phyloP scores from a whole-genome alignment of 768 basidiomycete genomes.

The Serendipita vermifera region DNA sequence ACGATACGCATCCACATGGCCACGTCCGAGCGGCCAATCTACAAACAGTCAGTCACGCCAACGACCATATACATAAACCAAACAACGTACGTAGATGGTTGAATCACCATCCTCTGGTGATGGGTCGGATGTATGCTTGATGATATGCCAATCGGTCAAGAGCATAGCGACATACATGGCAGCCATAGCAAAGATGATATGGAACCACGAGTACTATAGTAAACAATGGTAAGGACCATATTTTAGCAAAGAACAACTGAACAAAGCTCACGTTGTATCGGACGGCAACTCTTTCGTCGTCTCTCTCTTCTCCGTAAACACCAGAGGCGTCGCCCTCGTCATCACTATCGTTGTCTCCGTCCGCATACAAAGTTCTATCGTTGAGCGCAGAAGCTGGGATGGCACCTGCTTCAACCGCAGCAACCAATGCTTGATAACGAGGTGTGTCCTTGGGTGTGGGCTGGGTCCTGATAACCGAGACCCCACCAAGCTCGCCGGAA shows the following conservation, averaged over 20 bases:
- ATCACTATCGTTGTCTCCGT: conserved; percentile 42
- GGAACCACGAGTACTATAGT: conserved; percentile 92
- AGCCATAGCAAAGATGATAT: conserved; percentile 89
- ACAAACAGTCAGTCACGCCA: too few relatives aligned
- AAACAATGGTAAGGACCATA: conserved; percentile 12
- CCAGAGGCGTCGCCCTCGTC: conserved; percentile 49
- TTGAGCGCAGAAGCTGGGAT: conserved; percentile 81
- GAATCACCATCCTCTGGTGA: conserved; percentile 3
- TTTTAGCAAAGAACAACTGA: not conserved
- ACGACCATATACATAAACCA: too few relatives aligned
- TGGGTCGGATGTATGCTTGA: not conserved
- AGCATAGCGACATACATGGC: conserved; percentile 98
- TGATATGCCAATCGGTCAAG: conserved; percentile 84
- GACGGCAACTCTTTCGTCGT: conserved; percentile 88
- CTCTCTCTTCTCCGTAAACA: conserved; percentile 56
- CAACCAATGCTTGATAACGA: conserved; percentile 83
- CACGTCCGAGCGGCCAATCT: conserved; percentile 88
- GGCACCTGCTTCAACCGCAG: conserved; percentile 92
- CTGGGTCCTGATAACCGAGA: conserved; percentile 57
- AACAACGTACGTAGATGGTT: not conserved
- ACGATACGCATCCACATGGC: conserved; percentile 99
- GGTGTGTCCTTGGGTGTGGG: conserved; percentile 76
- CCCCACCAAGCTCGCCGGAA: conserved; percentile 48
- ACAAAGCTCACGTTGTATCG: conserved; percentile 72
- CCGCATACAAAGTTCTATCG: conserved; percentile 12